phyloP scores from a whole-genome alignment of 139 green algal species.

The Chara braunii region DNA sequence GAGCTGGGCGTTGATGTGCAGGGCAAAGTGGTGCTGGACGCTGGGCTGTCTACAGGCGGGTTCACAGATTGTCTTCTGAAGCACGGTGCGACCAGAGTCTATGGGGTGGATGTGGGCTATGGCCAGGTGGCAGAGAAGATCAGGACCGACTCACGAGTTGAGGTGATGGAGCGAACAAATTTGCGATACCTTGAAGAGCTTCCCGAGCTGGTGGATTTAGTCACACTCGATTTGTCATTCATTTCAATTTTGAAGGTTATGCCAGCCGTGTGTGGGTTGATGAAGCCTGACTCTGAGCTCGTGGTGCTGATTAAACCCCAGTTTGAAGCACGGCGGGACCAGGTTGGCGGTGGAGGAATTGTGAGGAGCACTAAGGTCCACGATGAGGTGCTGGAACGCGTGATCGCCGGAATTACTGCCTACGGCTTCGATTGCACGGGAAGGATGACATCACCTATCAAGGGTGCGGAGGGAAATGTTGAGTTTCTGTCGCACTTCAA shows the following conservation, averaged over 20 bases:
- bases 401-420: constrained; percentile 9
- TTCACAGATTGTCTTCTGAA: constrained; percentile 97
- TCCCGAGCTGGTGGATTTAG: constrained; percentile 55
- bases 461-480: constrained; percentile 24
- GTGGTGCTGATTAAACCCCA: constrained; percentile 94
- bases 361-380: constrained; percentile 27
- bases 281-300: constrained; percentile 51
- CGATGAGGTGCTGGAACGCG: constrained; percentile 19
- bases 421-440: constrained; percentile 23
- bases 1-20: constrained; percentile 69
- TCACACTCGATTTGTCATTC: constrained; percentile 92
- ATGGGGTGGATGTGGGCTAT: constrained; percentile 92
- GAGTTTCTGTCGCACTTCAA: constrained; percentile 30
- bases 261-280: constrained; percentile 50
- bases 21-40: constrained; percentile 68
- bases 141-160: constrained; percentile 62
- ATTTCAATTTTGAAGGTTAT: constrained; percentile 72
- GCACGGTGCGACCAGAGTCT: constrained; percentile 64
- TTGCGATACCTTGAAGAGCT: constrained; percentile 70
- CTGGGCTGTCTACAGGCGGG: constrained; percentile 88
- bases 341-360: constrained; percentile 52
- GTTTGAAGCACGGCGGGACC: constrained; percentile 79
- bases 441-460: constrained; percentile 24
- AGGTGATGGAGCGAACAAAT: constrained; percentile 89
- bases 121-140: constrained; percentile 81